These are phyloP conservation scores for Pulveroboletus sp. DNA, from an alignment of 768 basidiomycete genomes.

Conservation along the genomic window DNA sequence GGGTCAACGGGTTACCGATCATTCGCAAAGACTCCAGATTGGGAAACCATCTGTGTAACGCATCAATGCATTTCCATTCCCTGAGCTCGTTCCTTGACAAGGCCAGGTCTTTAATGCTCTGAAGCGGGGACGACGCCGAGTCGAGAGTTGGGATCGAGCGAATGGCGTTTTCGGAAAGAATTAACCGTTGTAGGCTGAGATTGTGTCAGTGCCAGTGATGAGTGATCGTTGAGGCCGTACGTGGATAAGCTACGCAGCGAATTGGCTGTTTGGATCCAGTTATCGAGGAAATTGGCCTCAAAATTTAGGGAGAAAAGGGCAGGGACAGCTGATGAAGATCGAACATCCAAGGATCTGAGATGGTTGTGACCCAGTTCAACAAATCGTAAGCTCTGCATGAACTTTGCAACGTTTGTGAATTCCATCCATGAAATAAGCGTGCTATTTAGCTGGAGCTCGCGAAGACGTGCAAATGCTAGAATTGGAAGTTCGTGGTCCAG, in stretches of 20 bases:
- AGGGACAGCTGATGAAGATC: slow-evolving; percentile 12
- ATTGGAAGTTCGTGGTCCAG: slow-evolving; percentile 33
- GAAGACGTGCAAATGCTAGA: slow-evolving; percentile 48
- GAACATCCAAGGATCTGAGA: slow-evolving; percentile 36
- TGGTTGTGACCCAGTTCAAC: slow-evolving; percentile 75
- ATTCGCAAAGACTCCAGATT: slow-evolving; percentile 57
- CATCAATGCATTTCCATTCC: slow-evolving; percentile 64
- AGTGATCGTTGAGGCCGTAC: slow-evolving; percentile 32
- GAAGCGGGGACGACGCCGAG: slow-evolving; percentile 23
- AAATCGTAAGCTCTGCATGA: slow-evolving; percentile 52
- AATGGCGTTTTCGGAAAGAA: slow-evolving; percentile 66
- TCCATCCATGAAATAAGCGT: slow-evolving; percentile 74
- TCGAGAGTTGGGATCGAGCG: slow-evolving; percentile 40
- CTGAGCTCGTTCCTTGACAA: slow-evolving; percentile 59
- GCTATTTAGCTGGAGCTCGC: slow-evolving; percentile 70
- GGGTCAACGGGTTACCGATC: slow-evolving; percentile 60
- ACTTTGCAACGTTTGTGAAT: slow-evolving; percentile 45
- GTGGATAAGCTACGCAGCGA: slow-evolving; percentile 42
- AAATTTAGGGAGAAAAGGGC: slow-evolving; percentile 60
- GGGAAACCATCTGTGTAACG: slow-evolving; percentile 68
- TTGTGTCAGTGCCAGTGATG: slow-evolving; percentile 5
- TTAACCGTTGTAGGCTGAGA: slow-evolving; percentile 56
- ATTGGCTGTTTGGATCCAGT: slow-evolving; percentile 52
- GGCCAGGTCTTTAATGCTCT: slow-evolving; percentile 53
- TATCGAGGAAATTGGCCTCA: slow-evolving; percentile 59